phyloP scores from a whole-genome alignment of 306 rosid genomes.

The cucumber (Cucumis sativus) region Cucumber_9930_V3 NC_026658.2:13634501-13635000 shows the following conservation, averaged over 20 bases:
- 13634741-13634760: background rate
- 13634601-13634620: background rate
- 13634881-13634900: background rate
- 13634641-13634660: background rate
- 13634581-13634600: background rate
- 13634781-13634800: background rate
- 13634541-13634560: background rate
- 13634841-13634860: background rate
- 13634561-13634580: background rate
- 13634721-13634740: background rate
- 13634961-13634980: background rate
- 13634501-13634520: conserved; percentile 93
- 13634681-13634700: background rate
- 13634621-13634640: background rate
- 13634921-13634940: background rate
- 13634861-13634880: background rate
- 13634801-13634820: background rate
- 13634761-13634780: background rate
- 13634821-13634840: background rate
- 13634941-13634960: conserved; percentile 2
- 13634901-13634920: background rate
- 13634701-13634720: background rate
- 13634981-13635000: background rate
- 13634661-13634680: background rate
- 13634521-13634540: conserved; percentile 63